Evolutionary conservation across 2,329 filamentous ascomycete species (phyloP).

Genomic region (Claviceps monticola): DNA sequence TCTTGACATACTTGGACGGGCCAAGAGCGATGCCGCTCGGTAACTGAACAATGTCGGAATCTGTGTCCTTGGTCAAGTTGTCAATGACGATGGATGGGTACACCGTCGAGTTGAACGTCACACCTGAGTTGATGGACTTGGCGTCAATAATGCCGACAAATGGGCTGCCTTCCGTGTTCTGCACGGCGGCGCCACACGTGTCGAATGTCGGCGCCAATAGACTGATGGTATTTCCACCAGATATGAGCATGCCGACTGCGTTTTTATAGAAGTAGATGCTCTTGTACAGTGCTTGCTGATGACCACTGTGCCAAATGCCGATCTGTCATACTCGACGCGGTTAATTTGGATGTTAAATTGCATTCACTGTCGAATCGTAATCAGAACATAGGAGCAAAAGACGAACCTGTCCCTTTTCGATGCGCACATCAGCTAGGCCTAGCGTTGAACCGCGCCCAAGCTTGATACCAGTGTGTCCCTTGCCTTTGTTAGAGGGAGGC

Average conservation of each 20-base stretch:
- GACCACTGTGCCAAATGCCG: conserved; percentile 27
- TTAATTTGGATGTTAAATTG: not conserved
- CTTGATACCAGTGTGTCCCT: conserved; percentile 27
- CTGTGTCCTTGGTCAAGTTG: conserved; percentile 27
- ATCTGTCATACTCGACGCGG: conserved; percentile 17
- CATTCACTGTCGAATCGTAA: not conserved
- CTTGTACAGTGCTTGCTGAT: conserved; percentile 31
- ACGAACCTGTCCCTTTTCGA: conserved; percentile 20
- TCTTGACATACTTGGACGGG: conserved; percentile 19
- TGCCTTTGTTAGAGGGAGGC: conserved; percentile 19
- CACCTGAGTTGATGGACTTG: conserved; percentile 26
- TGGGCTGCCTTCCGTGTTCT: conserved; percentile 22
- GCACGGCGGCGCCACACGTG: conserved; percentile 22
- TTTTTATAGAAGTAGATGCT: conserved; percentile 29
- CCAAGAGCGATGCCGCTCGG: conserved; percentile 19
- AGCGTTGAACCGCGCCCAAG: conserved; percentile 28
- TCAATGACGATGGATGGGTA: conserved; percentile 29
- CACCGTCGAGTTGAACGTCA: conserved; percentile 23
- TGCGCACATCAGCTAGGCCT: conserved; percentile 25
- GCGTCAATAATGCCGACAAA: conserved; percentile 28
- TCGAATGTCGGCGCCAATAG: conserved; percentile 27
- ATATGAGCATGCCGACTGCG: conserved; percentile 19
- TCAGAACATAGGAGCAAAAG: not conserved
- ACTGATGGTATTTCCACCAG: conserved; percentile 23
- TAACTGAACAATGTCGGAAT: conserved; percentile 20